These are phyloP conservation scores for Ophiosphaerella korrae DNA, from an alignment of 2,329 filamentous ascomycete species.

Conservation along the genomic window DNA sequence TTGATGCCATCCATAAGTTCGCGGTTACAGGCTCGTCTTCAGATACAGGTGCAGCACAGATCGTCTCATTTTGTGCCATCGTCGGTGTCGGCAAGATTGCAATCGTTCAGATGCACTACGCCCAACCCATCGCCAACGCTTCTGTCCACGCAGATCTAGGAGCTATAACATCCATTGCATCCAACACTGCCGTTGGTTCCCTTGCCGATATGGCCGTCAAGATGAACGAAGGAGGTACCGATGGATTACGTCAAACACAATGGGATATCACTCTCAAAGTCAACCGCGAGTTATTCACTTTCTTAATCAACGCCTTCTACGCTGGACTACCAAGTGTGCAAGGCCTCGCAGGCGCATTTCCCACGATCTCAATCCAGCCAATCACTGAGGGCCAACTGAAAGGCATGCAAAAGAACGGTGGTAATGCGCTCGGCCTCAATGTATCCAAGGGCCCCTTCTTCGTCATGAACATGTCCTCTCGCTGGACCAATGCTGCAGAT, in stretches of 20 bases:
- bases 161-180: conserved; percentile 25
- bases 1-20: conserved; percentile 18
- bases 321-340: conserved; percentile 10
- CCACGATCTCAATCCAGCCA: conserved; percentile 26
- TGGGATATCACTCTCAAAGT: conserved; percentile 36
- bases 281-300: conserved; percentile 25
- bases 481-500: conserved; percentile 21
- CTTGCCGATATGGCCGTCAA: conserved; percentile 27
- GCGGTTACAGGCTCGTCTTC: conserved; percentile 15
- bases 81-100: conserved; percentile 25
- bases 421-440: conserved; percentile 36
- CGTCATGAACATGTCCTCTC: conserved; percentile 25
- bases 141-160: conserved; percentile 30
- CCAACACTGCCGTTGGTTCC: conserved; percentile 26
- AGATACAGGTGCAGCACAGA: conserved; percentile 32
- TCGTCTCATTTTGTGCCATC: conserved; percentile 13
- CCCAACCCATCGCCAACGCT: conserved; percentile 28
- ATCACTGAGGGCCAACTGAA: conserved; percentile 28
- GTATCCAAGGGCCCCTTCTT: conserved; percentile 23
- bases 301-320: conserved; percentile 28
- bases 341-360: conserved; percentile 20
- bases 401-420: conserved; percentile 33
- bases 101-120: conserved; percentile 30
- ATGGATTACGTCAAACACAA: conserved; percentile 31
- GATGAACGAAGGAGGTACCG: conserved; percentile 22